Percentiles rank a stretch among this genome's conserved stretches.
Evolutionary conservation across 768 basidiomycete species (phyloP).

Genomic region (Lactifluus piperatus): DNA sequence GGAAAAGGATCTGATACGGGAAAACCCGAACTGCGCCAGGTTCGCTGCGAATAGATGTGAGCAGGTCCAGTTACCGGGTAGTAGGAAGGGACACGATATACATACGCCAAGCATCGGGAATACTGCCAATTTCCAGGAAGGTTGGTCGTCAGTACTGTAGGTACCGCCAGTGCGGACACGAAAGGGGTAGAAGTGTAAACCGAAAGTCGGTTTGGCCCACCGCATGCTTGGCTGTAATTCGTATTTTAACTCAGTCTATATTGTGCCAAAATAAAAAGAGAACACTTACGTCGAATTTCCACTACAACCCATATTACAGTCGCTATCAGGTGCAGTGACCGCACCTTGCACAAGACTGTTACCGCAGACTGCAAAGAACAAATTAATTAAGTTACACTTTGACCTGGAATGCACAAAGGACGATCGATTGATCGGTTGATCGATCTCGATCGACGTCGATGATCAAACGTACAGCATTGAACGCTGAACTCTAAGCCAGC

Average conservation of each 20-base stretch:
- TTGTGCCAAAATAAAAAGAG: neutral
- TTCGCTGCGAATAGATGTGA: slow-evolving; percentile 40
- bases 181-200: slow-evolving; percentile 49
- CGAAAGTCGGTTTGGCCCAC: slow-evolving; percentile 63
- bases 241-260: neutral
- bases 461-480: slow-evolving; percentile 38
- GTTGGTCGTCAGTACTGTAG: slow-evolving; percentile 41
- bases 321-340: slow-evolving; percentile 35
- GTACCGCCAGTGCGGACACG: slow-evolving; percentile 51
- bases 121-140: slow-evolving; percentile 61
- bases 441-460: neutral
- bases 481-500: slow-evolving; percentile 61
- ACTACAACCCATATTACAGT: slow-evolving; percentile 68
- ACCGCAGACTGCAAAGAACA: slow-evolving; percentile 50
- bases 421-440: no score
- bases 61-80: slow-evolving; percentile 22
- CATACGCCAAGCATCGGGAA: slow-evolving; percentile 55
- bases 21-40: slow-evolving; percentile 38
- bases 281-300: slow-evolving; percentile 55
- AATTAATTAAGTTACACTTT: neutral
- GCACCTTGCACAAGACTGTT: slow-evolving; percentile 56
- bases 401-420: neutral
- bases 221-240: slow-evolving; percentile 50
- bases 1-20: slow-evolving; percentile 50
- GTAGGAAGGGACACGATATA: neutral